phyloP scores from a whole-genome alignment of 768 basidiomycete species.

The Hericium alpestre region DNA sequence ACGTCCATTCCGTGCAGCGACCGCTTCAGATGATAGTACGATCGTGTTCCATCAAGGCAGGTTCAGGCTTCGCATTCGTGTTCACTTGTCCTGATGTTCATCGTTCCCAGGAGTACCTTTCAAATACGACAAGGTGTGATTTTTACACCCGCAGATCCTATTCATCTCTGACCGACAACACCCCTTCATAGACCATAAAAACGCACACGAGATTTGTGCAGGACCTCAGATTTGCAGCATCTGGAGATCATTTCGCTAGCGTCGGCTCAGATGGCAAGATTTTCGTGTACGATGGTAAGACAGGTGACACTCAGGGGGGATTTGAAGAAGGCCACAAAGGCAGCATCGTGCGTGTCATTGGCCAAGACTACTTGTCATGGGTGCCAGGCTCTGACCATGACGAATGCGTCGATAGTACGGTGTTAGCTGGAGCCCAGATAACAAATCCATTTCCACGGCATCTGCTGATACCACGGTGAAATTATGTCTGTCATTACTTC shows the following conservation, averaged over 20 bases:
- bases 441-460: conserved; percentile 65
- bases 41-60: conserved; percentile 77
- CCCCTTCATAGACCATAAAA: conserved; percentile 51
- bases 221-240: conserved; percentile 74
- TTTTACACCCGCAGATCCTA: not conserved
- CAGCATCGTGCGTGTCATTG: conserved; percentile 46
- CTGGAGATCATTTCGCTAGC: conserved; percentile 76
- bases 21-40: conserved; percentile 72
- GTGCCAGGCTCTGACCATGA: not conserved
- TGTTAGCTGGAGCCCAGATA: conserved; percentile 72
- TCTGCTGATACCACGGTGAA: conserved; percentile 83
- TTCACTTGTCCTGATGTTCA: not conserved
- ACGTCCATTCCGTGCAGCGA: conserved; percentile 84
- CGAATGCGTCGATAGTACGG: conserved; percentile 38
- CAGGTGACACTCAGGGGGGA: conserved; percentile 67
- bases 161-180: not conserved
- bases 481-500: conserved; percentile 42
- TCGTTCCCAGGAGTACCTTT: conserved; percentile 57
- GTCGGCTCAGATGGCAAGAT: conserved; percentile 83
- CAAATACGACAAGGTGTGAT: conserved; percentile 71
- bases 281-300: conserved; percentile 85
- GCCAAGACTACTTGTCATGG: not conserved
- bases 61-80: not conserved
- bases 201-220: conserved; percentile 90
- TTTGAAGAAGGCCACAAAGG: conserved; percentile 67